Percentiles rank a stretch among this genome's conserved stretches.
phyloP scores from a whole-genome alignment of 768 basidiomycete genomes.

The Pisolithus tinctorius region DNA sequence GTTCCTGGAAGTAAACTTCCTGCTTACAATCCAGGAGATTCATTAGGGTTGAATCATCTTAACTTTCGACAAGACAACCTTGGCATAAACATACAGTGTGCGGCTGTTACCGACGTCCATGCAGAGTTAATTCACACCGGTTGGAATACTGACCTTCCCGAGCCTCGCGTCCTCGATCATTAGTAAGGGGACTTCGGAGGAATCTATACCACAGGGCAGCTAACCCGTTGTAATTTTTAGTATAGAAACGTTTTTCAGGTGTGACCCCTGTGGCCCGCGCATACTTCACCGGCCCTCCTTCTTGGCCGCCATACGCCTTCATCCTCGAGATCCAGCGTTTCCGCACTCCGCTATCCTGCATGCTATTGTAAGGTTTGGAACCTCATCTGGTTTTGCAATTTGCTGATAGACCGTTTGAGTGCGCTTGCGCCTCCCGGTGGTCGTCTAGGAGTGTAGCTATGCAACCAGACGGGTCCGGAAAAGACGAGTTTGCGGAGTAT shows the following conservation, averaged over 20 bases:
- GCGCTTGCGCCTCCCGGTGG: conserved; percentile 80
- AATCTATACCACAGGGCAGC: conserved; percentile 3
- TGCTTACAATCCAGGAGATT: conserved; percentile 1
- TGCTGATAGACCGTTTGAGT: conserved; percentile 36
- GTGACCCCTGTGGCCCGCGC: conserved; percentile 81
- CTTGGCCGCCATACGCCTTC: conserved; percentile 68
- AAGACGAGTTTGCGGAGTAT: conserved; percentile 83
- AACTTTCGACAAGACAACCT: conserved; percentile 36
- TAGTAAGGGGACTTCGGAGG: conserved; percentile 46
- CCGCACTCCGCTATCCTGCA: conserved; percentile 88
- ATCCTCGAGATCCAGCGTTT: conserved; percentile 76
- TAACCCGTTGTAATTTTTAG: conserved; percentile 32
- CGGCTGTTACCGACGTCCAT: conserved; percentile 42
- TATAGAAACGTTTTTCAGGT: conserved; percentile 82
- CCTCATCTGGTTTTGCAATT: conserved; percentile 1
- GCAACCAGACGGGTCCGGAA: conserved; percentile 65
- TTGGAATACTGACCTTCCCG: conserved; percentile 83
- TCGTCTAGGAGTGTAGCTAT: conserved; percentile 62
- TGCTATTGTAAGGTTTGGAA: conserved; percentile 59
- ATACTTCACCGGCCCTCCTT: conserved; percentile 80
- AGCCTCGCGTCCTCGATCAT: conserved; percentile 64
- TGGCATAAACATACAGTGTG: conserved; percentile 44
- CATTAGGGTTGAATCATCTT: background rate
- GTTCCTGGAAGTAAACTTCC: conserved; percentile 3
- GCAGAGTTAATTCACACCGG: conserved; percentile 67